phyloP scores from a whole-genome alignment of 345 rosid species.

The Sonneratia caseolaris region DNA sequence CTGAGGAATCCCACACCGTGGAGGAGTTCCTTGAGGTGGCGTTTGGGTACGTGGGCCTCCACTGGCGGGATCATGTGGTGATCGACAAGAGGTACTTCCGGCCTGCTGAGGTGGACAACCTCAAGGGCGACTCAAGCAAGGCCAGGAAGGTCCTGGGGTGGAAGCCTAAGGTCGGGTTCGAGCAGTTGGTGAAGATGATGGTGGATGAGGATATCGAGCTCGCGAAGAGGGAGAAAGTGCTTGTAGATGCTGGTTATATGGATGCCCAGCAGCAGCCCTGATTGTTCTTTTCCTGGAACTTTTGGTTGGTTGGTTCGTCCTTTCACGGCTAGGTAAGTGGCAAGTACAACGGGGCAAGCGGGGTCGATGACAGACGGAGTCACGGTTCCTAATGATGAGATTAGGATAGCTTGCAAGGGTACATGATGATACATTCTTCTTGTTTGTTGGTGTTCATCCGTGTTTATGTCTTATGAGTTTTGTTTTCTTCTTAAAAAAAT shows the following conservation, averaged over 20 bases:
- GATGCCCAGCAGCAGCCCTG: slow-evolving; percentile 82
- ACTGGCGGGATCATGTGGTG: slow-evolving; percentile 50
- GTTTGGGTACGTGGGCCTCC: slow-evolving; percentile 50
- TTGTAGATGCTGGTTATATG: slow-evolving; percentile 79
- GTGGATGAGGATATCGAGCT: slow-evolving; percentile 69
- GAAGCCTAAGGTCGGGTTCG: slow-evolving; percentile 75
- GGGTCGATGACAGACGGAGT: too few species aligned
- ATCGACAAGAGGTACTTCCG: slow-evolving; percentile 55
- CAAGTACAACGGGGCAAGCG: not conserved
- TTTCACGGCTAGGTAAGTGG: not conserved
- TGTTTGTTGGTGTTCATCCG: not conserved
- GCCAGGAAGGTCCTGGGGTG: slow-evolving; percentile 50
- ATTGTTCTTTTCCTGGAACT: not conserved
- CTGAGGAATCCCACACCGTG: slow-evolving; percentile 85
- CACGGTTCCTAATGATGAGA: not conserved
- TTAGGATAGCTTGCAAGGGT: not conserved
- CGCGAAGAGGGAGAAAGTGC: slow-evolving; percentile 90
- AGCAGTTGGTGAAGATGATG: slow-evolving; percentile 89
- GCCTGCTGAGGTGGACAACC: slow-evolving; percentile 54
- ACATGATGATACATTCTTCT: not conserved
- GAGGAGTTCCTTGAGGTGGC: slow-evolving; percentile 84
- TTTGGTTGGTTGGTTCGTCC: not conserved
- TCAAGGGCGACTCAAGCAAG: slow-evolving; percentile 51
- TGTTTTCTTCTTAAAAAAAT: not conserved
- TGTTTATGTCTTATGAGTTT: not conserved